Conservation (phyloP, 345 rosid species). For the Pistacia vera region DNA sequence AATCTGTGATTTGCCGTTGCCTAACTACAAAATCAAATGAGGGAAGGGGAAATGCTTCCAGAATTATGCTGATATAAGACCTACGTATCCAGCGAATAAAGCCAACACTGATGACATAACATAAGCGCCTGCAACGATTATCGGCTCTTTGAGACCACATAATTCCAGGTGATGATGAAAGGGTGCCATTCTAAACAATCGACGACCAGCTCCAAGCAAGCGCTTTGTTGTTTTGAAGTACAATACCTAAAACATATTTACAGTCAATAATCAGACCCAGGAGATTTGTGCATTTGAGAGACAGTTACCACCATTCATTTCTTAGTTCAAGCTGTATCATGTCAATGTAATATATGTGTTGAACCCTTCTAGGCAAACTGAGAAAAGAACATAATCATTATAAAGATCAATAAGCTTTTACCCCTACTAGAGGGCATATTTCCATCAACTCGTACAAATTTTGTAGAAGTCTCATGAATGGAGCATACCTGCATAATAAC, state of each 20-base stretch:
- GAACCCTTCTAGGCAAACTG: background rate
- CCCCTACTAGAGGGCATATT: background rate
- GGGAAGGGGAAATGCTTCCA: constrained; percentile 7
- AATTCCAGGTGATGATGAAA: constrained; percentile 54
- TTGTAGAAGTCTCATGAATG: background rate
- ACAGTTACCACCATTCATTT: background rate
- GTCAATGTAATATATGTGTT: background rate
- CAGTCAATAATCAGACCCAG: background rate
- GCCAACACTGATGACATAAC: constrained; percentile 45
- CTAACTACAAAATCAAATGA: constrained; percentile 15
- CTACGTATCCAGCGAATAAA: constrained; percentile 57
- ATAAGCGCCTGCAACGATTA: constrained; percentile 58
- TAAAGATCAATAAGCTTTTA: background rate
- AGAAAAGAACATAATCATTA: background rate
- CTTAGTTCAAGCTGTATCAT: background rate
- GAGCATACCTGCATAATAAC: constrained; percentile 65
- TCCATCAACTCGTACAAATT: background rate
- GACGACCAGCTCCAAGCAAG: constrained; percentile 36
- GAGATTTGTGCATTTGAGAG: background rate
- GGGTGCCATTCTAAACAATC: constrained; percentile 52
- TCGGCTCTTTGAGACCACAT: constrained; percentile 53
- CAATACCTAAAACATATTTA: constrained; percentile 34
- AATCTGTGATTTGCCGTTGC: too few species aligned
- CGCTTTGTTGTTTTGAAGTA: constrained; percentile 41
- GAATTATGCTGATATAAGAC: constrained; percentile 56